These are phyloP conservation scores for Volvox africanus DNA, from an alignment of 139 green algal genomes.

Conservation along the genomic window DNA sequence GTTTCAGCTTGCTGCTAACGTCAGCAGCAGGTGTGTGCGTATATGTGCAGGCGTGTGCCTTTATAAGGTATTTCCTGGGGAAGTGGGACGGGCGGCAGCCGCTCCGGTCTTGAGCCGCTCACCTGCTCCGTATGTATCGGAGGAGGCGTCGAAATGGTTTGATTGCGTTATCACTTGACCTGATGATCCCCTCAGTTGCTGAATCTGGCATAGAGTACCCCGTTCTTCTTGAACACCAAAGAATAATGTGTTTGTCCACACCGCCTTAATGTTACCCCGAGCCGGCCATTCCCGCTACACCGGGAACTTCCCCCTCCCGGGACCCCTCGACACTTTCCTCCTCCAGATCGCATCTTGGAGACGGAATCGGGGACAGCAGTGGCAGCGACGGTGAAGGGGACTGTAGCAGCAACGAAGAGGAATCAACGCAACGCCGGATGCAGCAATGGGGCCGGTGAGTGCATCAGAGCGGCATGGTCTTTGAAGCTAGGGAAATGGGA, in stretches of 20 bases:
- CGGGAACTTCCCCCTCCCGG: background rate
- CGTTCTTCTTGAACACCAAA: no score
- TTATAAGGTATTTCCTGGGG: no score
- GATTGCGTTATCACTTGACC: no score
- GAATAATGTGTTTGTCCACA: background rate
- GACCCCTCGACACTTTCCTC: background rate
- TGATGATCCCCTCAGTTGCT: no score
- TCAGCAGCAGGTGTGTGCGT: background rate
- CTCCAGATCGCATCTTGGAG: slow-evolving; percentile 25
- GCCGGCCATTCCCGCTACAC: no score
- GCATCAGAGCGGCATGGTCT: background rate
- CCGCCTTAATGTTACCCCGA: no score
- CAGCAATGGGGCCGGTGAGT: background rate
- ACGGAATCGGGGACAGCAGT: background rate
- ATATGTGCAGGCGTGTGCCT: background rate
- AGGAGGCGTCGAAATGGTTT: background rate
- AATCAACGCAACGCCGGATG: background rate
- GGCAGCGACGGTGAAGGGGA: background rate
- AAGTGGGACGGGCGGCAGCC: no score
- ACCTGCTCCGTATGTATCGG: background rate
- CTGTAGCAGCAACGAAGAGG: background rate
- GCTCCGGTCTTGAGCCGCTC: no score
- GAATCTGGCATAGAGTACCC: no score
- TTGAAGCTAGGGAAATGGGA: background rate
- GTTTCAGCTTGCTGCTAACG: background rate